A percentile compares a stretch with the other conserved stretches of the same genome.
Evolutionary conservation across 75 land plant species (phyloP).

Genomic region (Pseudotsuga menziesii): DNA sequence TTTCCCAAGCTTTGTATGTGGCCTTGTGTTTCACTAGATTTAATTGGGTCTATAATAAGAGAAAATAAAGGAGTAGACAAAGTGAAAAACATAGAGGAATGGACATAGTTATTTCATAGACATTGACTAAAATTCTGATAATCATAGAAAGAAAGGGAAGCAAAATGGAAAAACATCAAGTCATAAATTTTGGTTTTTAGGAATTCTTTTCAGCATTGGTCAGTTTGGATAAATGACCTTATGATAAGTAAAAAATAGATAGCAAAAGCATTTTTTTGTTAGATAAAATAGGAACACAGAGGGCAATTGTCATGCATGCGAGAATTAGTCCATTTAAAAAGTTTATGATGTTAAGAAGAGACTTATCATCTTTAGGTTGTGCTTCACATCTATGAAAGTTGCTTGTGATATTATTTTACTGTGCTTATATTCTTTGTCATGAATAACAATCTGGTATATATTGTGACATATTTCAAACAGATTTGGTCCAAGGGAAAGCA

Average conservation of each 20-base stretch:
- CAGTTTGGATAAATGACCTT: not conserved
- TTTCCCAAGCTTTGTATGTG: too few relatives aligned
- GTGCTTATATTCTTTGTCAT: not conserved
- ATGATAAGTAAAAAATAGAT: not conserved
- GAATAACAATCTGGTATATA: not conserved
- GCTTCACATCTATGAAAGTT: not conserved
- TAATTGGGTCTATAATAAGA: not conserved
- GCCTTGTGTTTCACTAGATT: not conserved
- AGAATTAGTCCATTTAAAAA: not conserved
- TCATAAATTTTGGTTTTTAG: not conserved
- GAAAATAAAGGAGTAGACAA: not conserved
- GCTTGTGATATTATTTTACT: not conserved
- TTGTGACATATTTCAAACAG: slow-evolving; percentile 23
- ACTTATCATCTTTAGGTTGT: not conserved
- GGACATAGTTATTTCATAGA: not conserved
- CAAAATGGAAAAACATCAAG: not conserved
- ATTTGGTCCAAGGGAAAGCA: slow-evolving; percentile 98
- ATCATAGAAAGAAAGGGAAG: not conserved
- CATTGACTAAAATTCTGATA: not conserved
- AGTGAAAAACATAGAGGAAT: not conserved
- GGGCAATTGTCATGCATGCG: not conserved
- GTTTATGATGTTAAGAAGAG: not conserved
- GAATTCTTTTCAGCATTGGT: not conserved
- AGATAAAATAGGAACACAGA: not conserved
- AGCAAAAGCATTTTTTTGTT: not conserved